Percentiles rank a stretch among this genome's conserved stretches.
Conservation (phyloP, 345 rosid species). For the Lepidium didymum region DNA sequence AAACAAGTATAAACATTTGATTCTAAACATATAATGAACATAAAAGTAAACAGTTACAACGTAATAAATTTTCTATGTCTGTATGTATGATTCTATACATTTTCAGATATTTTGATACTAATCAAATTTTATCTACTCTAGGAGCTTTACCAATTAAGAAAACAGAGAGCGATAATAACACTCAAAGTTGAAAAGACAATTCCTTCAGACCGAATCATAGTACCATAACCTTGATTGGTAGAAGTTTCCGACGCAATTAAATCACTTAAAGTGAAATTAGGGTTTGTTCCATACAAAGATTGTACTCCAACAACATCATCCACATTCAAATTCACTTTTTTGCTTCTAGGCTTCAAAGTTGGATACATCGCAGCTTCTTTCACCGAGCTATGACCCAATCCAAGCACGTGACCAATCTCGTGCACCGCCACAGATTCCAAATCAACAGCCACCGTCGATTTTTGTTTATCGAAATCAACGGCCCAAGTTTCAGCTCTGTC, state of each 20-base stretch:
- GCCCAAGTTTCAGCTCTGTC: slow-evolving; percentile 89
- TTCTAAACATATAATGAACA: neutral
- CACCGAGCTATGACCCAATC: slow-evolving; percentile 53
- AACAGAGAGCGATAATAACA: slow-evolving; percentile 1
- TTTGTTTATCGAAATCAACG: slow-evolving; percentile 46
- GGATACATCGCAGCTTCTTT: slow-evolving; percentile 87
- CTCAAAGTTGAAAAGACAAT: neutral
- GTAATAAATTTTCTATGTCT: neutral
- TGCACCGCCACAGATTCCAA: slow-evolving; percentile 81
- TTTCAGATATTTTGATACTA: neutral
- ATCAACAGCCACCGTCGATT: slow-evolving; percentile 66
- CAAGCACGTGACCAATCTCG: slow-evolving; percentile 82
- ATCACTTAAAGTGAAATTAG: slow-evolving; percentile 46
- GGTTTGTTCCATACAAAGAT: slow-evolving; percentile 74
- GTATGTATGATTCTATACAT: neutral
- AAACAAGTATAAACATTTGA: neutral
- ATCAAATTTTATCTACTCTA: neutral
- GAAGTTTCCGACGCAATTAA: slow-evolving; percentile 63
- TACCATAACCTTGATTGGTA: slow-evolving; percentile 30
- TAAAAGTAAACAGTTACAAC: neutral
- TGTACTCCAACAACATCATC: slow-evolving; percentile 73
- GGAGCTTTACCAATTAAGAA: neutral
- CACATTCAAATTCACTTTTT: slow-evolving; percentile 43
- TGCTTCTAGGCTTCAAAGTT: slow-evolving; percentile 66
- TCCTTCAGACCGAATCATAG: slow-evolving; percentile 20